These are phyloP conservation scores for Fallopia convolvulus DNA, from an alignment of 148 eudicot genomes.

Conservation along the genomic window DNA sequence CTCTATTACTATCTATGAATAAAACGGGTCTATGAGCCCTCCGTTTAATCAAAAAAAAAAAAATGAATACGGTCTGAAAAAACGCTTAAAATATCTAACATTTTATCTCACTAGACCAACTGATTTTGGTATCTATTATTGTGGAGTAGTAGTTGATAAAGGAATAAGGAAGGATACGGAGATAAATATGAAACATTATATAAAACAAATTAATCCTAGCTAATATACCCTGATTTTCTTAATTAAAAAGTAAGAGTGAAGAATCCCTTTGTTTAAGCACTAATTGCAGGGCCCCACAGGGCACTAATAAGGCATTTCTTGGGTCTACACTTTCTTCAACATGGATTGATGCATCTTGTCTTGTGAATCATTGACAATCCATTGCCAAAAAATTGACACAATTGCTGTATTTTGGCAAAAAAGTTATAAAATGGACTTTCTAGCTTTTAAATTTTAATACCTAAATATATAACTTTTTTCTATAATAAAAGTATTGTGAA, in stretches of 20 bases:
- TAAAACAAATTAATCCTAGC: not conserved
- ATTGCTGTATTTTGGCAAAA: not conserved
- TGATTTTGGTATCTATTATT: not conserved
- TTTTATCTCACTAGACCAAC: no score
- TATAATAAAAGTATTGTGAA: not conserved
- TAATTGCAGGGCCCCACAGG: conserved; percentile 1
- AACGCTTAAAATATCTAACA: no score
- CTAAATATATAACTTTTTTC: not conserved
- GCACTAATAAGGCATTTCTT: conserved; percentile 8
- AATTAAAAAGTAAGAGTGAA: not conserved
- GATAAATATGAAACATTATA: not conserved
- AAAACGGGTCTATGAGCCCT: no score
- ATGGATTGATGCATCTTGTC: conserved; percentile 9
- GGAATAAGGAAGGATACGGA: not conserved
- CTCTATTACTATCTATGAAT: no score
- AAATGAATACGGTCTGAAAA: no score
- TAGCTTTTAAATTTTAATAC: not conserved
- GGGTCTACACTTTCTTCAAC: conserved; percentile 7
- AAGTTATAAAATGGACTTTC: conserved; percentile 6
- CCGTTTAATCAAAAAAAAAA: no score
- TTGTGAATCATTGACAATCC: conserved; percentile 10
- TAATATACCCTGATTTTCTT: not conserved
- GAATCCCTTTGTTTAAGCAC: conserved; percentile 1
- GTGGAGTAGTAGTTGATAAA: not conserved
- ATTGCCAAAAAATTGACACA: conserved; percentile 1